Evolutionary conservation across 495 filamentous ascomycete genomes (phyloP).

Genomic region (Mytilinidion resinicola): DNA sequence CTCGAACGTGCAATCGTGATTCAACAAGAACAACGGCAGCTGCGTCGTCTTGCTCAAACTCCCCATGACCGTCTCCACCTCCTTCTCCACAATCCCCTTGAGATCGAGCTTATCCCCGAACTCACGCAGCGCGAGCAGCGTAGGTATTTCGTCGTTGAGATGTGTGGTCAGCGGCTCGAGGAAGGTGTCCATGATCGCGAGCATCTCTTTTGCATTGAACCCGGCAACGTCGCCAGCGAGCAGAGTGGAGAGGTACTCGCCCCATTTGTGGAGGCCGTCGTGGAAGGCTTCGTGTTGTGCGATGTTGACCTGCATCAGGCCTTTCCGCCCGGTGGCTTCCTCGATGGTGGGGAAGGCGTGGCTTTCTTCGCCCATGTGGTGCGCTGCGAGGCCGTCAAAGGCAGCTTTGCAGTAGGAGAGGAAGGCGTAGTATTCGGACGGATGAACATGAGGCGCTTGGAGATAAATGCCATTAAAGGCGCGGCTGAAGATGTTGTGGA

Average conservation of each 20-base stretch:
- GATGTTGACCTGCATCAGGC: constrained; percentile 38
- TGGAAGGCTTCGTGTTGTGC: constrained; percentile 14
- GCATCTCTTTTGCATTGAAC: neutral
- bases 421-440: constrained; percentile 34
- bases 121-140: constrained; percentile 6
- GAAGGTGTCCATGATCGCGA: constrained; percentile 17
- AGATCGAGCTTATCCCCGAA: constrained; percentile 12
- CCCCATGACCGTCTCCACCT: constrained; percentile 13
- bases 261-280: constrained; percentile 9
- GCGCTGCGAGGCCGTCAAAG: constrained; percentile 31
- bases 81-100: constrained; percentile 2
- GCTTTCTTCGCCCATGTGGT: constrained; percentile 43
- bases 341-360: constrained; percentile 43
- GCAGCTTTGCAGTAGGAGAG: constrained; percentile 37
- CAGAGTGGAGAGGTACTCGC: constrained; percentile 4
- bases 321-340: constrained; percentile 32
- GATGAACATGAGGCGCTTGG: constrained; percentile 40
- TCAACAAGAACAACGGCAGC: constrained; percentile 17
- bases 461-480: constrained; percentile 46
- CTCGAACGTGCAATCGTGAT: constrained; percentile 21
- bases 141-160: constrained; percentile 17
- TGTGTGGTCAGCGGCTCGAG: constrained; percentile 5
- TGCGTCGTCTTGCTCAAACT: constrained; percentile 14
- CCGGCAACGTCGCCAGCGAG: neutral
- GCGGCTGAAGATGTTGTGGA: constrained; percentile 47